Evolutionary conservation across 345 rosid genomes (phyloP), one percentile per base, ranked within the genome.

Genomic region (Sonneratia caseolaris): DNA sequence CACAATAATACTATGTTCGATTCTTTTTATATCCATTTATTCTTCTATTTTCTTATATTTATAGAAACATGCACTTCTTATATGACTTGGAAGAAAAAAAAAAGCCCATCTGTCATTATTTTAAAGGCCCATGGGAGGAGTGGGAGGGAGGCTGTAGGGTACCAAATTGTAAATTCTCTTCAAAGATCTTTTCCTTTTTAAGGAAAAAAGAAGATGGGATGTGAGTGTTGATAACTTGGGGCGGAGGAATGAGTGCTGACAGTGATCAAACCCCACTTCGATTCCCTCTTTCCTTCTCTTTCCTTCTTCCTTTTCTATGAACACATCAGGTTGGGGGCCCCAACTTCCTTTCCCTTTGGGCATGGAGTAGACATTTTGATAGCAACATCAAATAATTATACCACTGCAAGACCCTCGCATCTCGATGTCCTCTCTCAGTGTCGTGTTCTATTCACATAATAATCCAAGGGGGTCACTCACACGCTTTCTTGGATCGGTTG

Each of bases 331-430:
- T 27, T 1, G 62, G 81, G 79, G 81, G 13, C 77, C 79, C 71
- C 7, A 3, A 10, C 4, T 59, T 24, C 64, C 64, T 59, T 59
- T 64, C 43, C 81, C 81, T 72, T 56, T 71, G 81, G 74, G 59
- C 42, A 71, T 71, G 84, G 84, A 81, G 76, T 71, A 78, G 84
- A 78, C 81, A 69, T 1, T 47, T 7, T 47, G 71, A 68, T 71
- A 73, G 71, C 76, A 67, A 51, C 73, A 45, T 59, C 61, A 13
- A 59, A 59, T 59, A 22, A 59, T 59, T 24, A 59, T 22, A n/a
- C 32, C 5, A 59, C 22, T 7, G 59, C 53, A 48, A 48, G 53
- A 48, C 53, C 53, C 16, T 3, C 51, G 2, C 13, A 3, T 48
- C 12, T 48, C 53, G 14, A 48, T 13, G 53, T 0, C 18, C 18